Conservation (phyloP, 164 flowering plant species). For the Taxillus chinensis region DNA sequence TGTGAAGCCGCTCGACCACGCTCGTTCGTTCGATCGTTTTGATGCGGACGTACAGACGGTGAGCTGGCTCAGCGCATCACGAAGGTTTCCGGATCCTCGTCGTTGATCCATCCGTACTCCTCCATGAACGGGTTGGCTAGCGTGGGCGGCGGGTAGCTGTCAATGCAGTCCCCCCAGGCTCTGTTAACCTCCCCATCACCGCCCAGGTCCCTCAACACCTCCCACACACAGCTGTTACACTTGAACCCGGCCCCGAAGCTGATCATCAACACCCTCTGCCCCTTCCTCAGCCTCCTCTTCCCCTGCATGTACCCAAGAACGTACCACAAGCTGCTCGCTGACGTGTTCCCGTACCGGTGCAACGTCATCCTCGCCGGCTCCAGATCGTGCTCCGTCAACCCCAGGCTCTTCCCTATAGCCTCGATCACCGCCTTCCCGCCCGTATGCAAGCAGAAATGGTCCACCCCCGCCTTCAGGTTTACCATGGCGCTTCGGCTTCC, state of each 20-base stretch:
- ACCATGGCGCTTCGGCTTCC: constrained; percentile 7
- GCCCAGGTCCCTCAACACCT: constrained; percentile 52
- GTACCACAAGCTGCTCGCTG: constrained; percentile 69
- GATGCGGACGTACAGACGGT: too few relatives aligned
- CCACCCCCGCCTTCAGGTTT: constrained; percentile 48
- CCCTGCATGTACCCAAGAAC: constrained; percentile 67
- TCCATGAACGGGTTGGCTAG: constrained; percentile 42
- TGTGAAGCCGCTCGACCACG: too few relatives aligned
- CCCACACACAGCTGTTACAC: constrained; percentile 76
- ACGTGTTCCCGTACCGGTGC: constrained; percentile 69
- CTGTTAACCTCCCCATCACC: constrained; percentile 12
- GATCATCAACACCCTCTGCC: constrained; percentile 58
- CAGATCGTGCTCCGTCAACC: constrained; percentile 40
- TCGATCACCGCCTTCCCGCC: constrained; percentile 79
- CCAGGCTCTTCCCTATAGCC: constrained; percentile 37
- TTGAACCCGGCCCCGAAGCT: constrained; percentile 73
- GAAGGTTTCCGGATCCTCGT: neutral
- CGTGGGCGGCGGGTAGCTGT: constrained; percentile 33
- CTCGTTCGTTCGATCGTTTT: too few relatives aligned
- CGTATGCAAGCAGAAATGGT: constrained; percentile 66
- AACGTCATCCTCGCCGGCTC: constrained; percentile 80
- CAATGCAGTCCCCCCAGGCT: constrained; percentile 57
- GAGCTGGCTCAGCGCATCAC: too few relatives aligned
- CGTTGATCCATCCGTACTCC: constrained; percentile 51
- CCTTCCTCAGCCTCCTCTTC: constrained; percentile 52